phyloP scores from a whole-genome alignment of 1,139 yeast genomes.

The Magnusiomyces tetraspermus region DNA sequence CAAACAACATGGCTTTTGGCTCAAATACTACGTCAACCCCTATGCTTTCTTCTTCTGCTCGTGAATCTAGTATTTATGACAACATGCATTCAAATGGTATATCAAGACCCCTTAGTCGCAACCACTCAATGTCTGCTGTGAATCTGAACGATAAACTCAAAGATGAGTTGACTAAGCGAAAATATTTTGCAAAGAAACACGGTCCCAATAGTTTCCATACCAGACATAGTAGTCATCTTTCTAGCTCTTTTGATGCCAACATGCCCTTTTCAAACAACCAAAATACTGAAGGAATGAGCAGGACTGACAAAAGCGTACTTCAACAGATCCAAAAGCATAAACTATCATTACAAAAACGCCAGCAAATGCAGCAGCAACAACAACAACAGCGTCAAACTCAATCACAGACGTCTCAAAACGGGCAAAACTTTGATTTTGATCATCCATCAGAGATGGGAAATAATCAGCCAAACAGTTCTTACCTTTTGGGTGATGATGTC shows the following conservation, averaged over 20 bases:
- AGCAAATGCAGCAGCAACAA: not conserved
- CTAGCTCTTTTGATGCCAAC: not conserved
- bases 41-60: slow-evolving; percentile 5
- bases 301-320: not conserved
- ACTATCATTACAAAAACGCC: not conserved
- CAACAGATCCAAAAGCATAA: not conserved
- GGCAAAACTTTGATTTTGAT: too few relatives aligned
- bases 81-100: slow-evolving; percentile 1
- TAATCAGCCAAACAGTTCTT: too few relatives aligned
- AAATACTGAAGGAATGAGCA: not conserved
- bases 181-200: not conserved
- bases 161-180: slow-evolving; percentile 3
- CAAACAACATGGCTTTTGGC: slow-evolving; percentile 2
- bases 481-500: too few relatives aligned
- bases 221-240: not conserved
- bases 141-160: slow-evolving; percentile 5
- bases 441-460: too few relatives aligned
- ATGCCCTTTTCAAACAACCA: not conserved
- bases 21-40: not conserved
- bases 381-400: not conserved
- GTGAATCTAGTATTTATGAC: slow-evolving; percentile 7
- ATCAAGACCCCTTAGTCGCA: slow-evolving; percentile 5
- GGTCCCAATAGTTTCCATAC: not conserved
- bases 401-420: too few relatives aligned
- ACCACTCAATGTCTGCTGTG: slow-evolving; percentile 7